Base-by-base conservation (phyloP, 2,329 filamentous ascomycete genomes). In the Dichotomopilus funicola region DNA sequence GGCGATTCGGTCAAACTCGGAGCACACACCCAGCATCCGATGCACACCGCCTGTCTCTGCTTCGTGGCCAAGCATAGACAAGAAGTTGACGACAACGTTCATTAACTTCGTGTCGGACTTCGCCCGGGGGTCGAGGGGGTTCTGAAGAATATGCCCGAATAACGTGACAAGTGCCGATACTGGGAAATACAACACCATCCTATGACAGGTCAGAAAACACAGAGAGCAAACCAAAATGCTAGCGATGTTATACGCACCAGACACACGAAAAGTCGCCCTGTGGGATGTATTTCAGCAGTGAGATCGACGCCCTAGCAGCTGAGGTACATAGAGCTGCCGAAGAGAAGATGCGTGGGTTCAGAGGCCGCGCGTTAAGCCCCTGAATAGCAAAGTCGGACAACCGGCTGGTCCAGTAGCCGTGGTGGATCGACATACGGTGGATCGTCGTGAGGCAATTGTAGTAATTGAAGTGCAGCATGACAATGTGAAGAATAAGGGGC, bases 371-470 rank as follows among this genome's bases (percentile, higher is more conserved):
- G 69, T 97, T 97, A 43, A 96, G 77, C 0, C 94, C 94, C 70
- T 96, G 89, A 54, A 97, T 94, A 12, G 94, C 94, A 67, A 91
- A 97, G 66, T 97, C 92, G 40, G 91, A 95, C 42, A 99, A 74
- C 40, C 94, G 83, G 66, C 89, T 96, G 1, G 92, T 97, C 94
- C 94, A 99, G 73, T 96, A 96, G 11, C 94, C 94, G 68, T 96
- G 91, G 65, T 97, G 94, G 35, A 97, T 88, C 43, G 90, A 95
- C 94, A 97, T 99, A 51, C 94, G 89, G 70, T 99, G 94, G 61
- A 99, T 96, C 0, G 94, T 99, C 0, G 92, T 96, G 51, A 99
- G 74, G 65, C 91, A 96, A 70, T 99, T 99, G 75, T 97, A 97
- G 72, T 99, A 99, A 1, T 90, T 87, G 66, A 99, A 95, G 70